phyloP scores from a whole-genome alignment of 148 eudicot genomes.

The Persicaria maculosa region DNA sequence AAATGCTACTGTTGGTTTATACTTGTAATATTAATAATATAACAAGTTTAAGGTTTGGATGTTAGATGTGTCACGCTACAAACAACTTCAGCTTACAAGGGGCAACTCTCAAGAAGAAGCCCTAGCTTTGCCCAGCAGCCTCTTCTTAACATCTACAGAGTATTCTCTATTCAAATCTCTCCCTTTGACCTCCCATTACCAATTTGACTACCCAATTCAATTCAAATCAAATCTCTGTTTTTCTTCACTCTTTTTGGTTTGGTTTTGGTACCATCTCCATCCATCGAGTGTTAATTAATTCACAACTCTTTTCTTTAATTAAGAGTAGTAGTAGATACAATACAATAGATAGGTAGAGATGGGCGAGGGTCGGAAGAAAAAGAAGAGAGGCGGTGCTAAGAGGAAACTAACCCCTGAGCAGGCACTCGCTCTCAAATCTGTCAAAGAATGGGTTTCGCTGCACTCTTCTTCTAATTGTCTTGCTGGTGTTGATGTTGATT shows the following conservation, averaged over 20 bases:
- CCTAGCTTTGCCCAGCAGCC: too few relatives aligned
- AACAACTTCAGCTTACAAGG: too few relatives aligned
- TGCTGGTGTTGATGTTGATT: conserved; percentile 12
- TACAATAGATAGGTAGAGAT: background rate
- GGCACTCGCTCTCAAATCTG: conserved; percentile 50
- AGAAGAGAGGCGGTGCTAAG: conserved; percentile 66
- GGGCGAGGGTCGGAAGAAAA: conserved; percentile 50
- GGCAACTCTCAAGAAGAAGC: too few relatives aligned
- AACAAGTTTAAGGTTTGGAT: background rate
- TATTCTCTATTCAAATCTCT: too few relatives aligned
- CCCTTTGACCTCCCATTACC: background rate
- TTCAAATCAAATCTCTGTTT: background rate
- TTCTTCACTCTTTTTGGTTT: background rate
- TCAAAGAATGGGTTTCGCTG: conserved; percentile 69
- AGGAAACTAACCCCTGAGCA: conserved; percentile 68
- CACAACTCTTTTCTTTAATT: too few relatives aligned
- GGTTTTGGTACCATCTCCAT: background rate
- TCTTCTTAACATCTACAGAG: too few relatives aligned
- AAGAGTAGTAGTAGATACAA: background rate
- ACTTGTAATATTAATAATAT: too few relatives aligned
- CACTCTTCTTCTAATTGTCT: conserved; percentile 15
- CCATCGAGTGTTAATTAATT: background rate
- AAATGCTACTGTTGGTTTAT: too few relatives aligned
- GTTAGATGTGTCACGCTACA: background rate
- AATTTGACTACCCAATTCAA: background rate